phyloP scores from a whole-genome alignment of 805 yeast genomes.

The Metschnikowia lachancei region DNA sequence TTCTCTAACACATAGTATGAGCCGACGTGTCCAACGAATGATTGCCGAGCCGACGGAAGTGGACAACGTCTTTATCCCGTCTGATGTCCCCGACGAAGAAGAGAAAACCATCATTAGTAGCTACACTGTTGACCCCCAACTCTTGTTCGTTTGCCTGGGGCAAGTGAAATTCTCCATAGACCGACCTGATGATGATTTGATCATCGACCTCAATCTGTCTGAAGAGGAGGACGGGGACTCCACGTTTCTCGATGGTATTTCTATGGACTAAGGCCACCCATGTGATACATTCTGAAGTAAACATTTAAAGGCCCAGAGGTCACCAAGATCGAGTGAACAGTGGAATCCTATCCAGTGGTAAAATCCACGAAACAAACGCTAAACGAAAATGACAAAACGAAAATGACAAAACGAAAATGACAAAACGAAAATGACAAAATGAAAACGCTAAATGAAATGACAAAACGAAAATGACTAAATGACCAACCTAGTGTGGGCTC shows the following conservation, averaged over 20 bases:
- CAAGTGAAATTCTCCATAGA: slow-evolving; percentile 5
- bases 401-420: too few species aligned
- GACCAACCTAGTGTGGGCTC: too few species aligned
- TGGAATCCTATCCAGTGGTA: too few species aligned
- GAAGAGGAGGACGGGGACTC: slow-evolving; percentile 8
- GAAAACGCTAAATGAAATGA: too few species aligned
- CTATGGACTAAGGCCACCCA: not conserved
- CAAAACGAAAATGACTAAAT: too few species aligned
- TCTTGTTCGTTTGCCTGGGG: slow-evolving; percentile 20
- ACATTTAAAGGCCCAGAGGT: too few species aligned
- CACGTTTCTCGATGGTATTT: not conserved
- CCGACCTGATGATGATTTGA: slow-evolving; percentile 22
- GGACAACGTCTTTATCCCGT: slow-evolving; percentile 22
- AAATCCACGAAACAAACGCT: too few species aligned
- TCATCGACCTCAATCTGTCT: slow-evolving; percentile 8
- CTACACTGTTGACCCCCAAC: slow-evolving; percentile 33
- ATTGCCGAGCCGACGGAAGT: slow-evolving; percentile 22
- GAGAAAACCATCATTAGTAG: slow-evolving; percentile 25
- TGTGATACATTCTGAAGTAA: too few species aligned
- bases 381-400: too few species aligned
- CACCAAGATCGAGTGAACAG: too few species aligned
- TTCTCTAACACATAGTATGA: slow-evolving; percentile 46
- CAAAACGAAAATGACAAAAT: too few species aligned
- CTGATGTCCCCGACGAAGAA: slow-evolving; percentile 19
- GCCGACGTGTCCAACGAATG: slow-evolving; percentile 27